Evolutionary conservation across 2,329 filamentous ascomycete genomes (phyloP).

Genomic region (Fusarium pininemorale): DNA sequence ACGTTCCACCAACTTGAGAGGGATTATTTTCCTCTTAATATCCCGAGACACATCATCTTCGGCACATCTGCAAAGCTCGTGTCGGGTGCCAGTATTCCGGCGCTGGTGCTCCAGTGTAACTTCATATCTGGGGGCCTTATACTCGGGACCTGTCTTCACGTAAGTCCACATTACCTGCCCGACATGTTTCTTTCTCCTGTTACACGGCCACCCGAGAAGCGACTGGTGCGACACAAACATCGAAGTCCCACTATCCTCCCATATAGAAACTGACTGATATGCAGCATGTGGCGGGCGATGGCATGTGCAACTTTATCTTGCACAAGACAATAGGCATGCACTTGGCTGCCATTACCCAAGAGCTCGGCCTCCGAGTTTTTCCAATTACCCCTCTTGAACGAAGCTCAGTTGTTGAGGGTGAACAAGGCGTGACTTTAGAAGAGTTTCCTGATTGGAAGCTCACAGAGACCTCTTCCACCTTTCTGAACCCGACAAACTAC

Average conservation of each 20-base stretch:
- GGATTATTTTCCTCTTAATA: background rate
- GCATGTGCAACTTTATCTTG: constrained; percentile 7
- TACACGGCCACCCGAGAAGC: background rate
- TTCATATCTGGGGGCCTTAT: constrained; percentile 5
- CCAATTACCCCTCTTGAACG: constrained; percentile 2
- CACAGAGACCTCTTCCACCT: background rate
- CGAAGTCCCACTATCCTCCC: accelerated
- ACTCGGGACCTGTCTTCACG: constrained; percentile 8
- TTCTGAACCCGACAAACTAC: constrained; percentile 1
- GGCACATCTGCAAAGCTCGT: constrained; percentile 4
- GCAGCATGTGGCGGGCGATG: constrained; percentile 16
- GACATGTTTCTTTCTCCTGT: accelerated
- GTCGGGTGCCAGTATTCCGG: background rate
- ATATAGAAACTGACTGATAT: background rate
- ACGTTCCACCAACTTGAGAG: constrained; percentile 2
- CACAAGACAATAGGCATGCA: constrained; percentile 5
- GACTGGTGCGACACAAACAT: background rate
- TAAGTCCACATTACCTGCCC: background rate
- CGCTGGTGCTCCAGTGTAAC: constrained; percentile 1
- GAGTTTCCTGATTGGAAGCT: constrained; percentile 6
- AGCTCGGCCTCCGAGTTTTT: background rate
- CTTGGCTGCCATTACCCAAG: background rate
- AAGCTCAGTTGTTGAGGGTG: background rate
- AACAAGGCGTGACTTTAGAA: background rate
- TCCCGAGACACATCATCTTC: constrained; percentile 4